Percentiles rank a stretch among this genome's conserved stretches.
Conservation (phyloP, 192 early-diverging fungal species). For the Coemansia sp. region DNA sequence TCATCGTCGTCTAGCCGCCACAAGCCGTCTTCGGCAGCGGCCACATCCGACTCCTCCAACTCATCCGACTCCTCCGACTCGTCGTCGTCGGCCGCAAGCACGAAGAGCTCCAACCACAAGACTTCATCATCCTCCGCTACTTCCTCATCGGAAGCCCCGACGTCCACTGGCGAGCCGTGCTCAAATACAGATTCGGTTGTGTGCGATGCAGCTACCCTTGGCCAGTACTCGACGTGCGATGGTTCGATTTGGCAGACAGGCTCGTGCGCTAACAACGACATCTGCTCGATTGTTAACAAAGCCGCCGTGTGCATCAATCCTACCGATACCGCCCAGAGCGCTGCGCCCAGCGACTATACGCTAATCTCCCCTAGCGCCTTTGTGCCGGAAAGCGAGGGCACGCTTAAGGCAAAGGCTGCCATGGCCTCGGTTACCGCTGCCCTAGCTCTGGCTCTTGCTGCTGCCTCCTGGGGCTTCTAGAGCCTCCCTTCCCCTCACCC, state of each 20-base stretch:
- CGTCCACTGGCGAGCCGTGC: constrained; percentile 38
- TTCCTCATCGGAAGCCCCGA: constrained; percentile 12
- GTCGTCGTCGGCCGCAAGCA: neutral
- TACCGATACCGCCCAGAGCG: neutral
- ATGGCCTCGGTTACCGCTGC: constrained; percentile 19
- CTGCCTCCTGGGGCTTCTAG: constrained; percentile 21
- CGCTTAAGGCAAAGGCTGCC: constrained; percentile 6
- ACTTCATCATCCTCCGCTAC: neutral
- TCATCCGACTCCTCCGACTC: neutral
- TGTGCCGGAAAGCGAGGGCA: constrained; percentile 27
- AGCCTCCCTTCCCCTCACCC: neutral
- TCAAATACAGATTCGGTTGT: constrained; percentile 33
- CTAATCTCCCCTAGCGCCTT: constrained; percentile 29
- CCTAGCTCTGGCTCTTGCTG: constrained; percentile 18
- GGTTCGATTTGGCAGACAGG: constrained; percentile 35
- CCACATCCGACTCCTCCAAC: neutral
- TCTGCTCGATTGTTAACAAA: constrained; percentile 23
- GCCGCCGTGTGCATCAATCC: constrained; percentile 30
- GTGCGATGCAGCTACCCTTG: constrained; percentile 21
- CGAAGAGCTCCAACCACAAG: constrained; percentile 6
- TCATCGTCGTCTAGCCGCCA: neutral
- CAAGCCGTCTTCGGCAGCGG: neutral
- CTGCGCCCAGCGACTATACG: constrained; percentile 19
- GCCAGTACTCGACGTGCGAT: constrained; percentile 50
- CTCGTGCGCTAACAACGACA: constrained; percentile 14